A percentile compares a stretch with the other conserved stretches of the same genome.
These are phyloP conservation scores for Simplicillium sp. DNA, from an alignment of 2,329 filamentous ascomycete genomes.

Conservation along the genomic window DNA sequence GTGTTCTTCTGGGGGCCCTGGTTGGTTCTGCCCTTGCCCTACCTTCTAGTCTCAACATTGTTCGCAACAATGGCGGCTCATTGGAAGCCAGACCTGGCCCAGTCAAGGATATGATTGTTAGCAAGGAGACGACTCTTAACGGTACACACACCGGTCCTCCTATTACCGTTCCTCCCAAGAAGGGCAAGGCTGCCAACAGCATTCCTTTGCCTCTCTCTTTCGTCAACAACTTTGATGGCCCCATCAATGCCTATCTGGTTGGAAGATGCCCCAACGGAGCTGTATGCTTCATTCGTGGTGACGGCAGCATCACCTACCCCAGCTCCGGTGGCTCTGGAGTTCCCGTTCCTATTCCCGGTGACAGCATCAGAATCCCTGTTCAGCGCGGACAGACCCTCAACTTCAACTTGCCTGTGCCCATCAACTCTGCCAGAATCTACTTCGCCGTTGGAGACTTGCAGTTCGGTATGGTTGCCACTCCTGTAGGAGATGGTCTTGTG, in stretches of 20 bases:
- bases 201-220: conserved; percentile 18
- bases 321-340: conserved; percentile 19
- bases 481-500: conserved; percentile 27
- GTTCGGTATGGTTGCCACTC: conserved; percentile 27
- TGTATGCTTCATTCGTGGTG: conserved; percentile 30
- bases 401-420: conserved; percentile 28
- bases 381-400: conserved; percentile 23
- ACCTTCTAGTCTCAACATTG: no score
- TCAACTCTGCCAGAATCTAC: conserved; percentile 32
- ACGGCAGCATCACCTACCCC: conserved; percentile 32
- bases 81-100: conserved; percentile 15
- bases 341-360: conserved; percentile 24
- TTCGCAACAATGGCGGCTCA: no score
- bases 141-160: conserved; percentile 16
- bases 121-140: conserved; percentile 26
- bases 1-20: no score
- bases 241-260: conserved; percentile 34
- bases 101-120: conserved; percentile 21
- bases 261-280: conserved; percentile 28
- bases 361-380: conserved; percentile 32
- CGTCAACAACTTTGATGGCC: conserved; percentile 30
- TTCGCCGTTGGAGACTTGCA: conserved; percentile 29
- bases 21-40: no score
- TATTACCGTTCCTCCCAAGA: conserved; percentile 1
- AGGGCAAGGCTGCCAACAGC: conserved; percentile 2